Evolutionary conservation across 2,329 filamentous ascomycete species (phyloP), one percentile per base, ranked within the genome.

Genomic region (Ophiostoma novo-ulmi): DNA sequence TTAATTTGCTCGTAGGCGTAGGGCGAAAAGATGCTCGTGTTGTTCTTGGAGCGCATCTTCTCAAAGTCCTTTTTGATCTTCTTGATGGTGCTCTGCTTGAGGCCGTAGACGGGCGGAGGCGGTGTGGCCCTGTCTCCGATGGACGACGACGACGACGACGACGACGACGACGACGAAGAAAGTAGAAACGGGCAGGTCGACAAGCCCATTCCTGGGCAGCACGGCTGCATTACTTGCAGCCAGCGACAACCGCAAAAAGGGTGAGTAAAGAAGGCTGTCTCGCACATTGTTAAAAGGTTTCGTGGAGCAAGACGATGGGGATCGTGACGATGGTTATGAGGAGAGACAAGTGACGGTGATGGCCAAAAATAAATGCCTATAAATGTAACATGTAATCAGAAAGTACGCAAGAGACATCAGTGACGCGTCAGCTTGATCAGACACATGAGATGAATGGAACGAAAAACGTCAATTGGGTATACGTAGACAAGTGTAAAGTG

Each of bases 171-270:
- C 7, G 17, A 48, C 39, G 65, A 41, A 70, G 65, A 41, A 70
- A 78, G 76, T 73, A 86, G 83, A 52, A 70, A 73, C 0, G 77
- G 75, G 77, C 85, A 88, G 38, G 78, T 83, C 71, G 76, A 77
- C 78, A 87, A 87, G 72, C 85, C 84, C 77, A 80, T 80, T 14
- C 81, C 81, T 0, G 83, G 83, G 4, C 75, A 79, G 78, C 85
- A 88, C 6, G 83, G 81, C 64, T 77, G 73, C 3, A 76, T 77
- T 75, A 87, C 80, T 72, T 81, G 76, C 61, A 83, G 80, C 85
- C 85, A 88, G 74, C 80, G 81, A 79, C 86, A 85, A 13, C 79
- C 78, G 80, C 85, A 87, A 71, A 74, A 74, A 68, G 80, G 81
- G 76, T 85, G 82, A 71, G 80, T 78, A 77, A 81, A 85, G 77